Evolutionary conservation across 306 rosid species (phyloP).

Genomic region (Cucurbita maxima): DNA sequence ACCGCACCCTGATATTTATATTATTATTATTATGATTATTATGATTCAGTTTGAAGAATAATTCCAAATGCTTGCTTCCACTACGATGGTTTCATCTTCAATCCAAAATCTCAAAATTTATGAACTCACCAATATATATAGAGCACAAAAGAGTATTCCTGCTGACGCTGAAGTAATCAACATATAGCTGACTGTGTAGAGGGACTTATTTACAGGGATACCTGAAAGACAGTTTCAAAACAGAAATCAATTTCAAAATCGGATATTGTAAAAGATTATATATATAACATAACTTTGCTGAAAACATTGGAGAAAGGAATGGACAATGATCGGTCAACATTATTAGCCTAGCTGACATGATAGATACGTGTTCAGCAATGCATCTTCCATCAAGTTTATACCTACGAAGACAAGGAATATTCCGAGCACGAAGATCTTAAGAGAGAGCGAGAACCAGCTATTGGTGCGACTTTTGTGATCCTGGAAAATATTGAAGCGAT

Average conservation of each 20-base stretch:
- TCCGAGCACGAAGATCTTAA: slow-evolving; percentile 40
- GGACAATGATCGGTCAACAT: not conserved
- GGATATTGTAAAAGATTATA: not conserved
- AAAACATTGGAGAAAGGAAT: not conserved
- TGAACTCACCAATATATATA: slow-evolving; percentile 64
- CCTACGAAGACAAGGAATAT: slow-evolving; percentile 35
- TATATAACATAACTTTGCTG: not conserved
- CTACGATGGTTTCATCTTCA: not conserved
- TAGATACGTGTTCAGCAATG: not conserved
- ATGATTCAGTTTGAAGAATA: not conserved
- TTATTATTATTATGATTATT: not conserved
- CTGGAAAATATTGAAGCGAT: slow-evolving; percentile 24
- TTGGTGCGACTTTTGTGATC: slow-evolving; percentile 58
- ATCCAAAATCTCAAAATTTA: not conserved
- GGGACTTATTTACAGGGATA: slow-evolving; percentile 60
- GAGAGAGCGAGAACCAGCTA: slow-evolving; percentile 44
- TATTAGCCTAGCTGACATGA: not conserved
- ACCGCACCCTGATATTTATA: not conserved
- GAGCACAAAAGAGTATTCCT: slow-evolving; percentile 53
- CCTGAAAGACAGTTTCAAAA: slow-evolving; percentile 34
- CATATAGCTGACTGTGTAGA: slow-evolving; percentile 79
- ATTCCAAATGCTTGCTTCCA: not conserved
- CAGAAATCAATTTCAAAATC: not conserved
- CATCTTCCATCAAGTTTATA: not conserved
- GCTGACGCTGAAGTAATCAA: slow-evolving; percentile 62